phyloP scores from a whole-genome alignment of 2,329 filamentous ascomycete genomes.

The Colletotrichum sp. region DNA sequence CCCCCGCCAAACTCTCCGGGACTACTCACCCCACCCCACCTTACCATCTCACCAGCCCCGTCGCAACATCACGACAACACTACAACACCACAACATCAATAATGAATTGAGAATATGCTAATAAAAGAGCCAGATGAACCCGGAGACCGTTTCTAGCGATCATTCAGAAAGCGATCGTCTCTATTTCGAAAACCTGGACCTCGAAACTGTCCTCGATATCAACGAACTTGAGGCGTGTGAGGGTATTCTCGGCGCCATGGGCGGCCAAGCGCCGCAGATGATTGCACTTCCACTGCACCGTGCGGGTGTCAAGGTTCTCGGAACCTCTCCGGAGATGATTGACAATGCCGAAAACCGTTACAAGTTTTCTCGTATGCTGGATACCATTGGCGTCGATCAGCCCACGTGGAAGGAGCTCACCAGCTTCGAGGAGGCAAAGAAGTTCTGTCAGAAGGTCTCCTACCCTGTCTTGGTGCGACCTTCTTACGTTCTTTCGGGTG shows the following conservation, averaged over 20 bases:
- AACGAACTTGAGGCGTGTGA: conserved; percentile 50
- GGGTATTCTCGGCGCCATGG: too few relatives aligned
- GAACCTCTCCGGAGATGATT: conserved; percentile 98
- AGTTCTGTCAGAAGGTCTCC: conserved; percentile 85
- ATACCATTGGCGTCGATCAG: conserved; percentile 93
- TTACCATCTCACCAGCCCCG: neutral
- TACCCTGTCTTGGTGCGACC: conserved; percentile 96
- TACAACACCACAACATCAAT: neutral
- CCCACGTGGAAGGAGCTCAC: conserved; percentile 98
- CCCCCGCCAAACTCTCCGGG: too few relatives aligned
- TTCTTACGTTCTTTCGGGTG: conserved; percentile 95
- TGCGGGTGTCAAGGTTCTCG: conserved; percentile 88
- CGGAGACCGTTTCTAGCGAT: conserved; percentile 86
- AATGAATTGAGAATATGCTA: neutral
- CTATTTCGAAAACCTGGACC: conserved; percentile 94
- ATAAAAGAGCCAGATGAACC: conserved; percentile 65
- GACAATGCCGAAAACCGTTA: conserved; percentile 96
- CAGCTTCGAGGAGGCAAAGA: conserved; percentile 86
- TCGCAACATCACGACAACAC: neutral
- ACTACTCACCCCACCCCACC: neutral
- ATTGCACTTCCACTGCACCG: conserved; percentile 67
- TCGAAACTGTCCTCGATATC: conserved; percentile 91
- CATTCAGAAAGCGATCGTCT: conserved; percentile 93
- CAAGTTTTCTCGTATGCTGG: conserved; percentile 98
- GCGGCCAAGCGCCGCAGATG: rapidly evolving